Conservation (phyloP, 176 grass and related monocot species). For the Triticum timopheevii region DNA sequence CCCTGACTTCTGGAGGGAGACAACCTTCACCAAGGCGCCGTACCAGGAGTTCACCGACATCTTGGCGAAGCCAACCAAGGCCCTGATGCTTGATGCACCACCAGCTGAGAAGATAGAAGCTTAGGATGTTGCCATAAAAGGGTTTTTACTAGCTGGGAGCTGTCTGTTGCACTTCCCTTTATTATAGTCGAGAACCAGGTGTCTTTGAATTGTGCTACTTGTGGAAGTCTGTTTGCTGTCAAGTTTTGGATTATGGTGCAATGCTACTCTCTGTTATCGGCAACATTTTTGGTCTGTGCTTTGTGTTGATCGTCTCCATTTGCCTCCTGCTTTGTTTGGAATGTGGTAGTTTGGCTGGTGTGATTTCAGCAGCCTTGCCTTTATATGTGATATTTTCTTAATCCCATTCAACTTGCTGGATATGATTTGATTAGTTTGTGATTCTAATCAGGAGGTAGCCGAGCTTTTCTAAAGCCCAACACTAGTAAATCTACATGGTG, state of each 20-base stretch:
- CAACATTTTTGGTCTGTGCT: neutral
- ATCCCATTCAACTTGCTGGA: too few species aligned
- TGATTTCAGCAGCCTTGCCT: too few species aligned
- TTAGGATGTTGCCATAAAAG: constrained; percentile 34
- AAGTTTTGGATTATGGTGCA: constrained; percentile 51
- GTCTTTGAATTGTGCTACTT: constrained; percentile 11
- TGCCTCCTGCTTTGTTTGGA: too few species aligned
- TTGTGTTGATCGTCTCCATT: too few species aligned
- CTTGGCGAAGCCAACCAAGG: constrained; percentile 65
- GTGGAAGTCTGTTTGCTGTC: constrained; percentile 20
- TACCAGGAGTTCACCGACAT: constrained; percentile 79
- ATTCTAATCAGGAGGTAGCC: too few species aligned
- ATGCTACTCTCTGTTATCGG: constrained; percentile 22
- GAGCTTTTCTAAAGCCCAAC: too few species aligned
- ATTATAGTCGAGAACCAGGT: constrained; percentile 27
- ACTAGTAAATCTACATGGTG: too few species aligned
- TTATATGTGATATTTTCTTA: too few species aligned
- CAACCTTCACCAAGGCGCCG: constrained; percentile 51
- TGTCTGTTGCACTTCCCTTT: constrained; percentile 29
- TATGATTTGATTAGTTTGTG: too few species aligned
- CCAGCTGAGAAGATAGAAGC: constrained; percentile 59
- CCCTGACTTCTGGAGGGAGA: constrained; percentile 78
- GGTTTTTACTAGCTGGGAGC: neutral
- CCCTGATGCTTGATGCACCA: constrained; percentile 44
- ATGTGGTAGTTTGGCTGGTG: too few species aligned